A percentile compares a stretch with the other conserved stretches of the same genome.
These are phyloP conservation scores for Plectosphaerella cucumerina DNA, from an alignment of 2,329 filamentous ascomycete genomes.

Conservation along the genomic window DNA sequence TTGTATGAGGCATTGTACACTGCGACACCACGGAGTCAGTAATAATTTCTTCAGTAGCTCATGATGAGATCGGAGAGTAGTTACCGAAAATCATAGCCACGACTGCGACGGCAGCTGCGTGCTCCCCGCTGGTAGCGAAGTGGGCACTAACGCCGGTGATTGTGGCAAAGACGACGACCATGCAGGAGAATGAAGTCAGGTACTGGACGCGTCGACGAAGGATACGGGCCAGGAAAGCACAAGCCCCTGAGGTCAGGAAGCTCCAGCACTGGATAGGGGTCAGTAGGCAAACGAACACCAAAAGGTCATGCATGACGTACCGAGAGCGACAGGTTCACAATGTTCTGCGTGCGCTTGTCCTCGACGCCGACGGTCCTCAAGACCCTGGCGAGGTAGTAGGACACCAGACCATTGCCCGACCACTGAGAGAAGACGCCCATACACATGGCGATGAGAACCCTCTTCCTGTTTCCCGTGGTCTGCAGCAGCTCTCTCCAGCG, in stretches of 20 bases:
- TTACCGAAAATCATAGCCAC: constrained; percentile 30
- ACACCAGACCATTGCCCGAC: constrained; percentile 27
- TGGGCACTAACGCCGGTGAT: constrained; percentile 26
- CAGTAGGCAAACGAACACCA: neutral
- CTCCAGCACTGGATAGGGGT: constrained; percentile 22
- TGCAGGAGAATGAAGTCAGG: constrained; percentile 7
- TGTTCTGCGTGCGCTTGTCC: constrained; percentile 1
- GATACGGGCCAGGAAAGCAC: constrained; percentile 15
- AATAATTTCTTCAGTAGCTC: no score
- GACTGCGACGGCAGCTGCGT: constrained; percentile 24
- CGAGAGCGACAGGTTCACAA: constrained; percentile 4
- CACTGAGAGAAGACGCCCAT: constrained; percentile 40
- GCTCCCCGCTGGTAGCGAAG: constrained; percentile 21
- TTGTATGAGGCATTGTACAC: constrained; percentile 44
- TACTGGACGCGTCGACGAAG: constrained; percentile 8
- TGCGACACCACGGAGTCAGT: no score
- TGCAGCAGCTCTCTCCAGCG: constrained; percentile 22
- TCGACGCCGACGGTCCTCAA: neutral
- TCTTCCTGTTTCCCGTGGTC: constrained; percentile 24
- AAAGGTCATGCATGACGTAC: neutral
- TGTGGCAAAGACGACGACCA: constrained; percentile 4
- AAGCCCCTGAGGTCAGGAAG: constrained; percentile 17
- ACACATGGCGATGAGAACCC: constrained; percentile 31
- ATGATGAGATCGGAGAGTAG: no score
- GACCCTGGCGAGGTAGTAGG: constrained; percentile 20